Percentiles rank a stretch among this genome's conserved stretches.
Evolutionary conservation across 106 monocot genomes (phyloP).

Genomic region (Dioscorea zingiberensis): DNA sequence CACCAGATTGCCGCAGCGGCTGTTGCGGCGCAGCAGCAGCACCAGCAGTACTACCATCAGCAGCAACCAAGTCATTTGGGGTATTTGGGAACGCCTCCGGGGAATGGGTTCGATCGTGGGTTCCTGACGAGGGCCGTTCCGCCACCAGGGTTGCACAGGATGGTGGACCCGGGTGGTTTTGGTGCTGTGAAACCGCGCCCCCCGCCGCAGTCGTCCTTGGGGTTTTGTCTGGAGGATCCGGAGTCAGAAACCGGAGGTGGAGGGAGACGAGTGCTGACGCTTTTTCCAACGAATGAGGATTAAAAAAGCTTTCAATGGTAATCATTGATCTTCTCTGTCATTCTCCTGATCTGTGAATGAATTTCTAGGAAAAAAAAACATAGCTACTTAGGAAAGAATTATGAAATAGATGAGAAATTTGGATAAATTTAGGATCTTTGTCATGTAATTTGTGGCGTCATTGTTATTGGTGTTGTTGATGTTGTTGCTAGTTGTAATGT

Average conservation of each 20-base stretch:
- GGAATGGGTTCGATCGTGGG: slow-evolving; percentile 22
- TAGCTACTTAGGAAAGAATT: too few relatives aligned
- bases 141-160: slow-evolving; percentile 26
- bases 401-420: too few relatives aligned
- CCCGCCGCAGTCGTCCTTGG: slow-evolving; percentile 1
- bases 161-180: slow-evolving; percentile 18
- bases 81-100: slow-evolving; percentile 27
- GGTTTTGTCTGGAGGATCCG: slow-evolving; percentile 46
- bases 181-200: slow-evolving; percentile 8
- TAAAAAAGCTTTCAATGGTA: slow-evolving; percentile 36
- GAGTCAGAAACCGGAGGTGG: slow-evolving; percentile 24
- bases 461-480: neutral
- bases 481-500: neutral
- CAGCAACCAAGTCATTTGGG: slow-evolving; percentile 36
- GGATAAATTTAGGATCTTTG: too few relatives aligned
- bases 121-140: slow-evolving; percentile 27
- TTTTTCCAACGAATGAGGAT: slow-evolving; percentile 78
- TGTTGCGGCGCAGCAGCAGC: slow-evolving; percentile 8
- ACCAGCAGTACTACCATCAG: slow-evolving; percentile 23
- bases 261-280: slow-evolving; percentile 53
- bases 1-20: slow-evolving; percentile 29
- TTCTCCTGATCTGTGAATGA: too few relatives aligned
- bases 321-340: neutral
- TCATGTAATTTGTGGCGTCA: too few relatives aligned
- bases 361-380: too few relatives aligned